These are phyloP conservation scores for Pseudotsuga menziesii DNA, from an alignment of 75 land plant genomes.

Conservation along the genomic window DNA sequence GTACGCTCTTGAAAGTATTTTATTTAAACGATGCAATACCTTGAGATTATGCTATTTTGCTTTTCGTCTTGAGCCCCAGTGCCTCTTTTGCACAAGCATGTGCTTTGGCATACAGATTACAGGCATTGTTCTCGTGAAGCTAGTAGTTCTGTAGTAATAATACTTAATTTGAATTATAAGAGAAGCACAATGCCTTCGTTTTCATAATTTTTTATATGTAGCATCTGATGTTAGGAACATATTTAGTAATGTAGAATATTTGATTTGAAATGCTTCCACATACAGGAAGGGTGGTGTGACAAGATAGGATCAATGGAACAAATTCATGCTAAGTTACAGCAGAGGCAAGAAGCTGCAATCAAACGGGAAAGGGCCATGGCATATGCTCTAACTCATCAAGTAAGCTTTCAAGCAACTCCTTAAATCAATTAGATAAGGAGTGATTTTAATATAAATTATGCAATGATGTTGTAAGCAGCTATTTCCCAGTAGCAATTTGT, in stretches of 20 bases:
- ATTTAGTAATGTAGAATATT: not conserved
- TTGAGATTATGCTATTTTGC: not conserved
- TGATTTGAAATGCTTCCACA: conserved; percentile 2
- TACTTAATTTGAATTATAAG: not conserved
- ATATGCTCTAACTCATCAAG: conserved; percentile 83
- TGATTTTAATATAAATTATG: not conserved
- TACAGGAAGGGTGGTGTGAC: conserved; percentile 89
- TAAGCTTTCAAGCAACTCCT: conserved; percentile 4
- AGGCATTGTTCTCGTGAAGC: not conserved
- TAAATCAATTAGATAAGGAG: not conserved
- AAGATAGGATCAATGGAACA: conserved; percentile 64
- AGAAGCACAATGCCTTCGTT: not conserved
- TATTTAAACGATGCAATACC: too few species aligned
- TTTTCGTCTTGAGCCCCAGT: not conserved
- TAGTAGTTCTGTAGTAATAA: too few species aligned
- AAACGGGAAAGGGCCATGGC: conserved; percentile 94
- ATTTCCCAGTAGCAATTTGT: not conserved
- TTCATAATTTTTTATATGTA: not conserved
- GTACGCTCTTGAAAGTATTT: conserved; percentile 20
- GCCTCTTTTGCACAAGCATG: not conserved
- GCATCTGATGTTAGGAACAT: not conserved
- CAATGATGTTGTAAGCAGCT: not conserved
- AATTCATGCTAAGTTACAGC: conserved; percentile 66
- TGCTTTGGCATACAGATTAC: not conserved
- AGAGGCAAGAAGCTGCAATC: conserved; percentile 82